Conservation (phyloP, 345 rosid genomes). For the Eutrema japonicum region DNA sequence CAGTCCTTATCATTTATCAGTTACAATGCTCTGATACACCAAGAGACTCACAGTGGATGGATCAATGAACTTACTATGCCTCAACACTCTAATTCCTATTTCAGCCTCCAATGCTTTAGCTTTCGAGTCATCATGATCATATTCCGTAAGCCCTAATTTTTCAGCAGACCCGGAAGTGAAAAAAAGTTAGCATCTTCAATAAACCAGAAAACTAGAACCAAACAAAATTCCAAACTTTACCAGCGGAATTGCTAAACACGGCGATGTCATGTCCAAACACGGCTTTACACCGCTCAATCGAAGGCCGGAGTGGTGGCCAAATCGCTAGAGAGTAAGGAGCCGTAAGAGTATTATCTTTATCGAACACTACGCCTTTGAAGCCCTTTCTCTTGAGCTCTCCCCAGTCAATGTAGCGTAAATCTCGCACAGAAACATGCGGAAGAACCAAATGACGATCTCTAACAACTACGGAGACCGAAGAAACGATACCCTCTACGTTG, state of each 20-base stretch:
- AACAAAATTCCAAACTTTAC: constrained; percentile 45
- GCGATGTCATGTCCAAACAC: constrained; percentile 84
- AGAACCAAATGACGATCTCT: constrained; percentile 73
- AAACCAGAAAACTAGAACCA: constrained; percentile 6
- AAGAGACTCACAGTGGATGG: not conserved
- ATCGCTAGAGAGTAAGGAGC: constrained; percentile 82
- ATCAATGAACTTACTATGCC: constrained; percentile 69
- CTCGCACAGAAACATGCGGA: constrained; percentile 79
- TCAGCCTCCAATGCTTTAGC: constrained; percentile 85
- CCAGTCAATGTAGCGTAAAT: constrained; percentile 85
- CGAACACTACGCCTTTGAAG: constrained; percentile 91
- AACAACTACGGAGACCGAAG: constrained; percentile 57
- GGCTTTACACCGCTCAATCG: constrained; percentile 76
- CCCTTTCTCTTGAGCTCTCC: constrained; percentile 74
- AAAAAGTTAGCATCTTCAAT: constrained; percentile 15
- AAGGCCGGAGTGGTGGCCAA: constrained; percentile 67
- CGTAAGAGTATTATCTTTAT: constrained; percentile 93
- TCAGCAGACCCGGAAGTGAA: constrained; percentile 28
- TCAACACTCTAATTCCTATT: constrained; percentile 82
- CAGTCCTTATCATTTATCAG: constrained; percentile 1
- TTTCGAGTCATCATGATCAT: constrained; percentile 83
- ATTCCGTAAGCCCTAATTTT: constrained; percentile 73
- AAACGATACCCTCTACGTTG: constrained; percentile 80
- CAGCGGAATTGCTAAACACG: constrained; percentile 94
- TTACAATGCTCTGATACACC: not conserved